Percentiles rank a stretch among this genome's conserved stretches.
Conservation (phyloP, 2,329 filamentous ascomycete species). For the Fusarium aywerte region DNA sequence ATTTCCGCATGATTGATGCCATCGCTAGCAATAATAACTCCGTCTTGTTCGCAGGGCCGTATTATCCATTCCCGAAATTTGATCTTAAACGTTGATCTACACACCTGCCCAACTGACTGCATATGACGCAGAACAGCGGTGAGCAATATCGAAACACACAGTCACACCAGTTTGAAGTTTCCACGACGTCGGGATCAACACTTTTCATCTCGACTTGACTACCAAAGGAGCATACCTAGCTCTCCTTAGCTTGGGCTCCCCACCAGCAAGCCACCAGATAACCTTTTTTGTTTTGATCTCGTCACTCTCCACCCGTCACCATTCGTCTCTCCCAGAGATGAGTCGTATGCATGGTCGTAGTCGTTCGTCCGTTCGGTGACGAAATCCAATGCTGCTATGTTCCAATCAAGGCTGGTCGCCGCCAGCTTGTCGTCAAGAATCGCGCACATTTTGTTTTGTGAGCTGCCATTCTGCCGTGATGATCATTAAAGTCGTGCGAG, state of each 20-base stretch:
- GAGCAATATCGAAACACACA: constrained; percentile 42
- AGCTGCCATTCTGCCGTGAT: constrained; percentile 46
- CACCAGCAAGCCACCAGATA: constrained; percentile 42
- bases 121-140: constrained; percentile 17
- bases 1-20: neutral
- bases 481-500: constrained; percentile 48
- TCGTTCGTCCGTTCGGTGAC: constrained; percentile 42
- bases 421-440: constrained; percentile 41
- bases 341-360: constrained; percentile 43
- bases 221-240: constrained; percentile 49
- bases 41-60: neutral
- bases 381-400: constrained; percentile 49
- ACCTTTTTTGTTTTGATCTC: constrained; percentile 39
- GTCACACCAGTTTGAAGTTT: constrained; percentile 46
- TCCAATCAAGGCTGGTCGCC: constrained; percentile 45
- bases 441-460: constrained; percentile 45
- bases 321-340: constrained; percentile 44
- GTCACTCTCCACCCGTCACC: constrained; percentile 46
- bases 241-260: constrained; percentile 41
- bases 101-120: constrained; percentile 9
- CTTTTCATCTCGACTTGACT: constrained; percentile 54
- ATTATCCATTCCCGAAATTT: neutral
- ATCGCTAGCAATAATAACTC: neutral
- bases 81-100: constrained; percentile 29
- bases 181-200: constrained; percentile 49